A percentile compares a stretch with the other conserved stretches of the same genome.
Evolutionary conservation across 1,284 basidiomycete genomes (phyloP).

Genomic region (Trichosporon inkin): DNA sequence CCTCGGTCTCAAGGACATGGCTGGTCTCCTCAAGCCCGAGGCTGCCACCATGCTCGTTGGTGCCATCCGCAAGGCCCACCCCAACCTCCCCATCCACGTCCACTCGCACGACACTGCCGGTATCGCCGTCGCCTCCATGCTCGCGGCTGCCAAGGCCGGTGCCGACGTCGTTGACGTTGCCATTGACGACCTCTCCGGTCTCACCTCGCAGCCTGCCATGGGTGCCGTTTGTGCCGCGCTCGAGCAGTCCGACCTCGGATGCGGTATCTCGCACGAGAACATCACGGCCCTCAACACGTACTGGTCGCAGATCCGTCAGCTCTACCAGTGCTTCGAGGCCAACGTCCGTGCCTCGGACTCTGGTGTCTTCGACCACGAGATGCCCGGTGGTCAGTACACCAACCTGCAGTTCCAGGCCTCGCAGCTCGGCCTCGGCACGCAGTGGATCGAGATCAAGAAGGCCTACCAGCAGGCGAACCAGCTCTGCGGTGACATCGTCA

Average conservation of each 20-base stretch:
- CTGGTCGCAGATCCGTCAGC: conserved; percentile 94
- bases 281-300: conserved; percentile 97
- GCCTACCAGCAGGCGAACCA: conserved; percentile 97
- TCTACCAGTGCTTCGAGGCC: conserved; percentile 97
- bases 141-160: conserved; percentile 90
- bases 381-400: conserved; percentile 93
- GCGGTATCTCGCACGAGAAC: conserved; percentile 95
- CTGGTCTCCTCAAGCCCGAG: conserved; percentile 91
- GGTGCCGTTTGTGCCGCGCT: conserved; percentile 90
- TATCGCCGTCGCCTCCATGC: conserved; percentile 94
- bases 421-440: conserved; percentile 92
- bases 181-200: conserved; percentile 97
- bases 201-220: conserved; percentile 99
- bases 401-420: conserved; percentile 98
- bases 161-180: conserved; percentile 98
- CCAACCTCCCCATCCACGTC: conserved; percentile 97
- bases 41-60: conserved; percentile 90
- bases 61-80: conserved; percentile 91
- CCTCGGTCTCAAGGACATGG: conserved; percentile 99
- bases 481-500: conserved; percentile 96
- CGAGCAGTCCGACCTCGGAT: conserved; percentile 91
- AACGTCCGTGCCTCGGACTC: conserved; percentile 96
- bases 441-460: conserved; percentile 98
- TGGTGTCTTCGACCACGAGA: conserved; percentile 98
- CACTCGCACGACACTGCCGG: conserved; percentile 99